Conservation (phyloP, 2,329 filamentous ascomycete species). For the Fusarium nelsonii region DNA sequence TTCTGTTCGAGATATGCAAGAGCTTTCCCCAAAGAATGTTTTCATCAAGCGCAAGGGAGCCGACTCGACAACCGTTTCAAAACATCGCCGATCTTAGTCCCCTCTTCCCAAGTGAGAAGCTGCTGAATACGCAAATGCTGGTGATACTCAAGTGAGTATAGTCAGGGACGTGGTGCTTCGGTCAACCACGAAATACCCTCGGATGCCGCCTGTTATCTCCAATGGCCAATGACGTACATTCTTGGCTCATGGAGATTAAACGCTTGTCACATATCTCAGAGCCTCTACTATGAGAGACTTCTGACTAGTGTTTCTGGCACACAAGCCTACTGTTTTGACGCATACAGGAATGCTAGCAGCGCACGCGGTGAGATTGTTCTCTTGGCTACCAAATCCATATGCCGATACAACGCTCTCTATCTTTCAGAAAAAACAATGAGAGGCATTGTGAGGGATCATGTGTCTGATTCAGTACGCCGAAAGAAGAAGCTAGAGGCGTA, state of each 20-base stretch:
- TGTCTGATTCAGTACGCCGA: background rate
- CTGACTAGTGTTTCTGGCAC: conserved; percentile 8
- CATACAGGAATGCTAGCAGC: conserved; percentile 28
- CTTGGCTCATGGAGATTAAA: conserved; percentile 1
- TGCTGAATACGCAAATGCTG: conserved; percentile 12
- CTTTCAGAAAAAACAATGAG: background rate
- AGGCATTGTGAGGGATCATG: background rate
- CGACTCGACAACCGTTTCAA: conserved; percentile 1
- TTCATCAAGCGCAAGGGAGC: conserved; percentile 7
- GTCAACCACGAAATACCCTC: conserved; percentile 16
- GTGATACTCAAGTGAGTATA: conserved; percentile 29
- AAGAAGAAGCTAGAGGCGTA: background rate
- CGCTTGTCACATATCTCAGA: conserved; percentile 15
- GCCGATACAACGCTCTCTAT: conserved; percentile 1
- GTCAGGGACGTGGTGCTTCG: conserved; percentile 10
- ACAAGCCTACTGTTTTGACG: conserved; percentile 21
- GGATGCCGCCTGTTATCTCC: conserved; percentile 13
- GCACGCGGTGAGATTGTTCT: conserved; percentile 22
- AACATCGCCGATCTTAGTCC: conserved; percentile 6
- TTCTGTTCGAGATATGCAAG: conserved; percentile 6
- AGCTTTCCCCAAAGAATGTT: conserved; percentile 29
- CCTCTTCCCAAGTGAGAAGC: background rate
- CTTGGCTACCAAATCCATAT: conserved; percentile 12
- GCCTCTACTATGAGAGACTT: background rate
- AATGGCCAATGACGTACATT: conserved; percentile 31